Evolutionary conservation across 345 rosid species (phyloP).

Genomic region (Eucalyptus albens): DNA sequence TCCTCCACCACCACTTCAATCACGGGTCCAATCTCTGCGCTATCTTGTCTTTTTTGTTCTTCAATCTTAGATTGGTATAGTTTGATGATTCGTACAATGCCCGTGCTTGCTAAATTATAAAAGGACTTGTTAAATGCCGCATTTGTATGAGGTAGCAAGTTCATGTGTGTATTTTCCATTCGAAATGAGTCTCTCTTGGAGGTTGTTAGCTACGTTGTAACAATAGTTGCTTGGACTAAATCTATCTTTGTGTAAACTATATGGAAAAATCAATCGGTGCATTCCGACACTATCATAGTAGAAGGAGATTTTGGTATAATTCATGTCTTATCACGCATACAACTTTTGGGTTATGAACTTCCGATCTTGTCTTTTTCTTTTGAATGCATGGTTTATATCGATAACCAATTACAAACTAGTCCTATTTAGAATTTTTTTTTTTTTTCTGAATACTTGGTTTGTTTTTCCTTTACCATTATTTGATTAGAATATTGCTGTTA

Average conservation of each 20-base stretch:
- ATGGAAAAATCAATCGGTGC: background rate
- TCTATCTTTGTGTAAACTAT: background rate
- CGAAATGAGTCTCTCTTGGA: fast-evolving
- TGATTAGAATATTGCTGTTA: background rate
- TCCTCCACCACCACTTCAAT: too few species aligned
- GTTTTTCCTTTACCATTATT: background rate
- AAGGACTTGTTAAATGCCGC: background rate
- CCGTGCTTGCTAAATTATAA: background rate
- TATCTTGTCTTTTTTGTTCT: too few species aligned
- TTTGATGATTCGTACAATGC: fast-evolving
- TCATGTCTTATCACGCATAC: background rate
- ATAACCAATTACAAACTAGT: background rate
- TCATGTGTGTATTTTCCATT: background rate
- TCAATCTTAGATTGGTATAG: fast-evolving
- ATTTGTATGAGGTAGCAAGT: background rate
- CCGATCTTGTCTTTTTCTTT: background rate
- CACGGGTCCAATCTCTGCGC: fast-evolving
- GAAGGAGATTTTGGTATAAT: background rate
- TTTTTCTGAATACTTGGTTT: background rate
- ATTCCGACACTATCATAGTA: background rate
- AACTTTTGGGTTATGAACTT: background rate
- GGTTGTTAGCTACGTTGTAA: background rate
- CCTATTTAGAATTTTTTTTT: background rate
- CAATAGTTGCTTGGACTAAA: background rate
- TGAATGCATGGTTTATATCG: background rate